Evolutionary conservation across 305 asterid species (phyloP), one percentile per base, ranked within the genome.

Genomic region (Fraxinus dipetala): DNA sequence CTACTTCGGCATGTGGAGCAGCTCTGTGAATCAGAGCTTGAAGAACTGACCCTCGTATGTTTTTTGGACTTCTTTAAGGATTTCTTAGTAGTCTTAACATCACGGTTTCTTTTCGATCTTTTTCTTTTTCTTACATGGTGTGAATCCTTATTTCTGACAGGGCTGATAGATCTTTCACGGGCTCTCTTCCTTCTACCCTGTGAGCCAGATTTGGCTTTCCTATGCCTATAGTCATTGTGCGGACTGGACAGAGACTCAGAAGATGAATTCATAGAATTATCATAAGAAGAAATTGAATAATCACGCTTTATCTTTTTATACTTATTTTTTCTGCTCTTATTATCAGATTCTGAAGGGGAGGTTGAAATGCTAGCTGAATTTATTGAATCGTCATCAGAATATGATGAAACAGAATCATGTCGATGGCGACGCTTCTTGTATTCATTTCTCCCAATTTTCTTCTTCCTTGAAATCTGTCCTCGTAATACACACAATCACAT

Each of bases 1-100:
- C 78, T 81, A 81, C 80, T 88, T 80, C 28, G 85, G 85, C 87
- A 83, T 72, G 86, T 83, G 38, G 97, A 87, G 90, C 85, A 85
- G 90, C 97, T 91, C 85, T 45, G 83, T 13, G 94, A 88, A 82
- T 90, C 95, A 45, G 92, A 86, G 84, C 88, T 87, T 16, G 90
- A 86, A 70, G 90, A 88, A 87, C 91, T 84, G 83, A 82, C 30
- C 63, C 87, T 89, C 81, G 36, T 14, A 76, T 80, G 75, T 77
- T 91, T 91, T 78, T 75, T 90, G 4, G 87, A 69, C 79, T 91
- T 94, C 83, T 88, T 90, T 28, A 78, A 91, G 20, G 89, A 78
- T 79, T 89, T 92, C 88, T 86, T 93, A 80, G 79, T 86, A 16
- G 88, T 70, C 79, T 88, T 88, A 75, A 77, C 75, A 76, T 80